These are phyloP conservation scores for Myriosclerotinia duriaeana DNA, from an alignment of 2,329 filamentous ascomycete species.

Conservation along the genomic window DNA sequence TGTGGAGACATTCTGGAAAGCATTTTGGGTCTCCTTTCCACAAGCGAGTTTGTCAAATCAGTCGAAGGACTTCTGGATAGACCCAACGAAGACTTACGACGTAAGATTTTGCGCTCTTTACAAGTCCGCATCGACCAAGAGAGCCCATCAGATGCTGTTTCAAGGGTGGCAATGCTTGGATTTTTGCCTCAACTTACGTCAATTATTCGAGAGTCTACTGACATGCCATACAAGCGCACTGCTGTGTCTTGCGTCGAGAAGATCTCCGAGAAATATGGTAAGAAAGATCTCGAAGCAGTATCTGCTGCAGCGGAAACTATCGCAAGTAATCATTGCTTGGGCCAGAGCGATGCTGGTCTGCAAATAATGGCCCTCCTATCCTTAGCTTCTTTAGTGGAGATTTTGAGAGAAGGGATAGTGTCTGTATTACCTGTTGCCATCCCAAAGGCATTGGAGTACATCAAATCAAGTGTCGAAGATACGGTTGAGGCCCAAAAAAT, in stretches of 20 bases:
- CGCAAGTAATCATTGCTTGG: conserved; percentile 72
- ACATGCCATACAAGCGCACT: conserved; percentile 77
- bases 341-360: conserved; percentile 68
- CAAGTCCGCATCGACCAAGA: conserved; percentile 76
- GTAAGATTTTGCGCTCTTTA: conserved; percentile 77
- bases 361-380: conserved; percentile 84
- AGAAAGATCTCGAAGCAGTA: conserved; percentile 79
- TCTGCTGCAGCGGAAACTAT: conserved; percentile 74
- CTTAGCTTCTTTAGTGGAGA: conserved; percentile 84
- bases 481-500: conserved; percentile 60
- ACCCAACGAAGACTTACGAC: conserved; percentile 71
- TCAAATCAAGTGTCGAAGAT: conserved; percentile 60
- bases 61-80: conserved; percentile 78
- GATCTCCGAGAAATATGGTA: conserved; percentile 92
- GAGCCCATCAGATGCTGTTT: conserved; percentile 64
- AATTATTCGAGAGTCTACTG: conserved; percentile 70
- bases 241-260: conserved; percentile 88
- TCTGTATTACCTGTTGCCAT: conserved; percentile 77
- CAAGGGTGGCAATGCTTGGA: conserved; percentile 68
- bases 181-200: conserved; percentile 78
- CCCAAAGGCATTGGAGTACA: conserved; percentile 67
- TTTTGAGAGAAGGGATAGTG: conserved; percentile 81
- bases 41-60: conserved; percentile 84
- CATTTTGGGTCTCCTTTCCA: conserved; percentile 80
- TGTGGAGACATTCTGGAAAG: conserved; percentile 73